phyloP scores from a whole-genome alignment of 176 grass and related monocot species.

The bread wheat (Triticum aestivum) region IWGSC_CS_RefSeq_v2.1 NC_057804.1:99924799-99925298 shows the following conservation, averaged over 20 bases:
- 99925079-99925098: slow-evolving; percentile 1
- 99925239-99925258: too few relatives aligned
- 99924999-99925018: neutral
- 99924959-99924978: neutral
- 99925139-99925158: slow-evolving; percentile 9
- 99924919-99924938: slow-evolving; percentile 11
- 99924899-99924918: neutral
- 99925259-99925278: too few relatives aligned
- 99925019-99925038: neutral
- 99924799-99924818: slow-evolving; percentile 12
- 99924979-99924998: neutral
- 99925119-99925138: neutral
- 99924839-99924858: neutral
- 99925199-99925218: slow-evolving; percentile 21
- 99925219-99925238: neutral
- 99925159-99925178: slow-evolving; percentile 1
- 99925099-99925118: neutral
- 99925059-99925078: neutral
- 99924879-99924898: neutral
- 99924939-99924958: slow-evolving; percentile 12
- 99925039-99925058: slow-evolving; percentile 2
- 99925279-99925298: too few relatives aligned
- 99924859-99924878: slow-evolving; percentile 8
- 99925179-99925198: neutral
- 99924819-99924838: slow-evolving; percentile 21